Percentiles rank a stretch among this genome's conserved stretches.
Conservation (phyloP, 1,284 basidiomycete species). For the Coniophora puteana region DNA sequence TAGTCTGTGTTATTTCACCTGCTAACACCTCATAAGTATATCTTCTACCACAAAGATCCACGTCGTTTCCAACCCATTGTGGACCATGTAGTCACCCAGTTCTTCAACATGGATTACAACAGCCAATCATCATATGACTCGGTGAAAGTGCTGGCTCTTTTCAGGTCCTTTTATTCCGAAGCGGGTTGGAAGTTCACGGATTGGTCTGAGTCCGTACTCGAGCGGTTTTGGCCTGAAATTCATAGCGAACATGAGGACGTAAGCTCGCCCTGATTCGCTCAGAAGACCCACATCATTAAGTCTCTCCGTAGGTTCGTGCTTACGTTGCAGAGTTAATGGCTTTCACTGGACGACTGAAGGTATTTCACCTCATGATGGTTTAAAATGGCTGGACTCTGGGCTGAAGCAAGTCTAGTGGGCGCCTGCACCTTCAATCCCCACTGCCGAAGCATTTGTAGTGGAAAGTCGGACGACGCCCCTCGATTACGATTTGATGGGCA, state of each 20-base stretch:
- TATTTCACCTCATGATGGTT: too few species aligned
- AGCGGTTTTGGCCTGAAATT: slow-evolving; percentile 70
- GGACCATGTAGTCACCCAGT: slow-evolving; percentile 66
- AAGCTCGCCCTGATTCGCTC: slow-evolving; percentile 16
- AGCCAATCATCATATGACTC: slow-evolving; percentile 74
- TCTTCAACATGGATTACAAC: slow-evolving; percentile 66
- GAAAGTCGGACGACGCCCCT: slow-evolving; percentile 59
- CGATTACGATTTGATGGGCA: slow-evolving; percentile 74
- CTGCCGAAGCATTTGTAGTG: slow-evolving; percentile 66
- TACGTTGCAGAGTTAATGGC: slow-evolving; percentile 73
- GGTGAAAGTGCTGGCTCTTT: slow-evolving; percentile 56
- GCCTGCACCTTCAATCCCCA: slow-evolving; percentile 67
- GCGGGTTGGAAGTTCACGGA: slow-evolving; percentile 77
- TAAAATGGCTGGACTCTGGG: background rate
- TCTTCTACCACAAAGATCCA: slow-evolving; percentile 80
- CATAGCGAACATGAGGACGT: slow-evolving; percentile 80
- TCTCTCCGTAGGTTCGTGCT: slow-evolving; percentile 51
- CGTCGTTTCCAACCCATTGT: slow-evolving; percentile 79
- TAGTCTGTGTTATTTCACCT: background rate
- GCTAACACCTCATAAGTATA: slow-evolving; percentile 43
- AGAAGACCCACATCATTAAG: slow-evolving; percentile 2
- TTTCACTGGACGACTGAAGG: slow-evolving; percentile 74
- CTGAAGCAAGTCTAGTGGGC: slow-evolving; percentile 41
- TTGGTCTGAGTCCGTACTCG: slow-evolving; percentile 69
- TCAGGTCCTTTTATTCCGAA: slow-evolving; percentile 66